These are phyloP conservation scores for Malania oleifera DNA, from an alignment of 164 flowering plant species.

Conservation along the genomic window DNA sequence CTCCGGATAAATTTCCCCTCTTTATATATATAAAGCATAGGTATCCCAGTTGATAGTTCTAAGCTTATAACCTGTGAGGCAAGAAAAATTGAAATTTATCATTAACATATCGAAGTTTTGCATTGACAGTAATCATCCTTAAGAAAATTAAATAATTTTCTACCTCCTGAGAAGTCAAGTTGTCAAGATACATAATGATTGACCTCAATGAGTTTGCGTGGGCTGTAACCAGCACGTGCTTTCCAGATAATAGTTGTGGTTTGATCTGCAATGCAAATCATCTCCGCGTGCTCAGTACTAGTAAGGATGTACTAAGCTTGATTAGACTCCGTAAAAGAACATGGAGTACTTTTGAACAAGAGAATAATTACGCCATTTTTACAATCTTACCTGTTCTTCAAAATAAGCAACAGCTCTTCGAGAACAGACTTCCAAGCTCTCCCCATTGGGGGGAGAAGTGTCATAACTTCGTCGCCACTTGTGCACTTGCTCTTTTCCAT, in stretches of 20 bases:
- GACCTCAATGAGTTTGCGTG: conserved; percentile 6
- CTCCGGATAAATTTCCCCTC: conserved; percentile 4
- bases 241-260: neutral
- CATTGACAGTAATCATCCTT: neutral
- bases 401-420: conserved; percentile 5
- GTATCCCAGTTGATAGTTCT: conserved; percentile 5
- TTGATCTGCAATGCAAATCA: neutral
- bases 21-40: conserved; percentile 5
- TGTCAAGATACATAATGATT: conserved; percentile 8
- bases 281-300: neutral
- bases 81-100: neutral
- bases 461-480: conserved; percentile 8
- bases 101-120: neutral
- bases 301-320: neutral
- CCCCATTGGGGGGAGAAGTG: conserved; percentile 1
- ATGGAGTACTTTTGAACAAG: too few species aligned
- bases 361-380: neutral
- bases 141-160: neutral
- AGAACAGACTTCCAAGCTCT: conserved; percentile 8
- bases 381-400: conserved; percentile 1
- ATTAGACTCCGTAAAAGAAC: neutral
- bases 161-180: conserved; percentile 8
- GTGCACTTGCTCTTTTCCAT: conserved; percentile 4
- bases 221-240: conserved; percentile 2
- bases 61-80: neutral